Conservation (phyloP, 306 rosid genomes). For the Cicer bijugum region DNA sequence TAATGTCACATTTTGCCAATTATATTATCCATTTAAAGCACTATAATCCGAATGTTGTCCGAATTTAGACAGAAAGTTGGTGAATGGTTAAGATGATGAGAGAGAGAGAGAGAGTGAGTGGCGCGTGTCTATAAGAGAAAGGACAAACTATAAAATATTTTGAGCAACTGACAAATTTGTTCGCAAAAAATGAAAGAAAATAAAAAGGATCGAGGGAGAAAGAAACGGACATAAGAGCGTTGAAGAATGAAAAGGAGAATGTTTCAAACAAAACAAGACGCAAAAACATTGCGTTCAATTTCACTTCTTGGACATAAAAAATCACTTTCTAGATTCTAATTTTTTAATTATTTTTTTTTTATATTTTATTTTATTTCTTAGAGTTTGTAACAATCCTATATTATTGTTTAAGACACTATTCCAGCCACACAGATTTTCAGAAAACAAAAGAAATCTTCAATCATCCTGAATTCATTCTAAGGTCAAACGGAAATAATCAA, state of each 20-base stretch:
- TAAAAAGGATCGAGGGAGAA: not conserved
- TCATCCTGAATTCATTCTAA: no score
- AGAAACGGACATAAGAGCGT: conserved; percentile 38
- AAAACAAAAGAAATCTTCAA: no score
- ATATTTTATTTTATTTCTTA: no score
- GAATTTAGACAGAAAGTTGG: not conserved
- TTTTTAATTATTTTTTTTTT: no score
- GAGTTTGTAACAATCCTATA: no score
- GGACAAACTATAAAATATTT: not conserved
- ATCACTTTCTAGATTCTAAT: no score
- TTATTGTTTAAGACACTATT: no score
- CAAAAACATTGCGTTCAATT: no score
- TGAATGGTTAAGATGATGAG: not conserved
- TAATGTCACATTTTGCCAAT: no score
- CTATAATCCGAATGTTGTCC: not conserved
- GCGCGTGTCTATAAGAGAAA: conserved; percentile 40
- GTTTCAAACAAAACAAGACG: conserved; percentile 33
- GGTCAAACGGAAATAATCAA: no score
- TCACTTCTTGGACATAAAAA: no score
- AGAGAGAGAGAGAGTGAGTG: not conserved
- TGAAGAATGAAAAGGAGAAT: conserved; percentile 39
- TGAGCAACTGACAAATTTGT: not conserved
- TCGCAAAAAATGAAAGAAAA: not conserved
- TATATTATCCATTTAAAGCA: not conserved
- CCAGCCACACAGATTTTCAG: no score